Evolutionary conservation across 106 monocot species (phyloP).

Genomic region (Phalaenopsis aphrodite): DNA sequence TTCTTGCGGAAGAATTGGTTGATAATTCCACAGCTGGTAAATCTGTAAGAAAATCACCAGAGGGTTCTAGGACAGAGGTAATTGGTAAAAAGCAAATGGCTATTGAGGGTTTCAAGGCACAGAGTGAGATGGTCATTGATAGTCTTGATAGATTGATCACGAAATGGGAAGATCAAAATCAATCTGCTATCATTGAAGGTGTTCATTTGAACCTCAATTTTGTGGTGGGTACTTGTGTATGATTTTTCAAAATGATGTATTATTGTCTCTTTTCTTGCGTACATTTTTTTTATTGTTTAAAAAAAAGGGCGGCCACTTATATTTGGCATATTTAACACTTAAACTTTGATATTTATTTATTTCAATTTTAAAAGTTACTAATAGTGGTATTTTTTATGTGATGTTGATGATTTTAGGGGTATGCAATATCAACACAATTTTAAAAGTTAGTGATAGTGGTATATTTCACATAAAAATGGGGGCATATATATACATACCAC

Average conservation of each 20-base stretch:
- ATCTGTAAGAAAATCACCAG: slow-evolving; percentile 3
- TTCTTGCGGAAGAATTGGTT: slow-evolving; percentile 15
- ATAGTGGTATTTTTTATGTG: too few species aligned
- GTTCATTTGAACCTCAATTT: slow-evolving; percentile 58
- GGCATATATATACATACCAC: too few species aligned
- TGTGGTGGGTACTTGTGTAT: slow-evolving; percentile 35
- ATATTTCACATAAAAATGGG: too few species aligned
- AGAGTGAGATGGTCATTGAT: slow-evolving; percentile 54
- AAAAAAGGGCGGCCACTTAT: background rate
- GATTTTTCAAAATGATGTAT: background rate
- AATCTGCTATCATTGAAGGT: slow-evolving; percentile 58
- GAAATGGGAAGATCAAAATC: slow-evolving; percentile 44
- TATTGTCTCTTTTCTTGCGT: background rate
- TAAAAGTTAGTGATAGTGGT: too few species aligned
- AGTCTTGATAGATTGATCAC: slow-evolving; percentile 53
- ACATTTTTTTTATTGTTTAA: background rate
- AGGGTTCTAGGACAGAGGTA: slow-evolving; percentile 15
- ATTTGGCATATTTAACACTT: too few species aligned
- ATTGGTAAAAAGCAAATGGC: slow-evolving; percentile 31
- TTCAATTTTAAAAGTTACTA: too few species aligned
- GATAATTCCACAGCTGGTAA: slow-evolving; percentile 9
- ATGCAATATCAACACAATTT: too few species aligned
- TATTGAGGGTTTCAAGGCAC: slow-evolving; percentile 23
- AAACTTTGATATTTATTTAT: too few species aligned
- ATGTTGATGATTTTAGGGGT: too few species aligned